Base-by-base conservation (phyloP, 805 yeast genomes). In the Barnettozyma populi region DNA sequence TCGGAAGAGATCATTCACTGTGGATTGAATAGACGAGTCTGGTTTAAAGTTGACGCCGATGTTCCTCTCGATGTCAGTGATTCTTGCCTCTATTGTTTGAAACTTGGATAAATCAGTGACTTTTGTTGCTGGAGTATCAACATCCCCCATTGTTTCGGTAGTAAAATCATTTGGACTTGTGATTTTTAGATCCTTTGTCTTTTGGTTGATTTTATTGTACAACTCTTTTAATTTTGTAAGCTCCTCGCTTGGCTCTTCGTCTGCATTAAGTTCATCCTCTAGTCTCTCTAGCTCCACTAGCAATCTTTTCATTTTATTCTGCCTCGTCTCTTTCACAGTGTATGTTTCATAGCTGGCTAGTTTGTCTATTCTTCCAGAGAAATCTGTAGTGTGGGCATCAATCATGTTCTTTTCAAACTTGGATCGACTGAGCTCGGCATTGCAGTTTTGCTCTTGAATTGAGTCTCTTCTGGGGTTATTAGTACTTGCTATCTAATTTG, bases 211-310 rank as follows among this genome's bases (percentile, higher is more conserved):
- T 32, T 43, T 49, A 8, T 56, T 56, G 5, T 61, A 43, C 5
- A 46, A 35, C 4, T 48, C 49, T 25, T 59, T 62, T 14, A 67
- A 34, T n/a, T 50, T 49, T 16, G 50, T 27, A 4, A 64, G 39
- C 25, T 56, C 60, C 20, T 51, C 52, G 5, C 41, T 47, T 19
- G 46, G 50, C 13, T 54, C 53, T 3, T 52, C 55, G 19, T 50
- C 50, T 7, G 25, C 32, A 2, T 49, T 42, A 9, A 57, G 47
- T 18, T 52, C 59, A 5, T 54, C 46, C 41, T 62, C 55, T 2
- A 73, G 48, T 47, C 71, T 75, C n/a, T 61, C 61, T 37, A 75
- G 49, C 48, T 75, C 79, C 11, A 60, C 54, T 6, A 62, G 53
- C 25, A 74, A 67, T 38, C 78, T 51, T 7, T 62, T 62, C 32